These are phyloP conservation scores for Begonia loranthoides DNA, from an alignment of 306 rosid genomes.

Conservation along the genomic window DNA sequence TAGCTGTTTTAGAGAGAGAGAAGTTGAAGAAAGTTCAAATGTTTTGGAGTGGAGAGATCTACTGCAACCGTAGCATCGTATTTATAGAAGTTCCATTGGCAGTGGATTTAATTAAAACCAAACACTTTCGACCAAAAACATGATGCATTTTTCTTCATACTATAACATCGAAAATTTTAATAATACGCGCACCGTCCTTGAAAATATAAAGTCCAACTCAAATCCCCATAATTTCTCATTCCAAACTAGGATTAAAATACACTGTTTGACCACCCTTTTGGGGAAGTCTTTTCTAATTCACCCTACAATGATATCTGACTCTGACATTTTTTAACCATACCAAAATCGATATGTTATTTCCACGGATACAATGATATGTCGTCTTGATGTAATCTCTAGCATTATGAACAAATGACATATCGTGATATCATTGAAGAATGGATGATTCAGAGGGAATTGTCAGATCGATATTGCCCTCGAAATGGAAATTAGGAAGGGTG, in stretches of 20 bases:
- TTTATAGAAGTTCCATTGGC: constrained; percentile 12
- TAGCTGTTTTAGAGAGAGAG: background rate
- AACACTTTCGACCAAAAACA: constrained; percentile 15
- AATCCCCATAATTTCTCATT: constrained; percentile 12
- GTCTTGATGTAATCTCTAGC: background rate
- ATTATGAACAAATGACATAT: background rate
- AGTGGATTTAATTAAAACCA: background rate
- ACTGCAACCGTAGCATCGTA: constrained; percentile 12
- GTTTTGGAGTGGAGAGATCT: constrained; percentile 15
- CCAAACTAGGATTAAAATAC: background rate
- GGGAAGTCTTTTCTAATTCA: no score
- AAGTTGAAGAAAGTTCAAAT: constrained; percentile 1
- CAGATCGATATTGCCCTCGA: background rate
- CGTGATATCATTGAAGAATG: background rate
- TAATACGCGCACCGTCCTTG: constrained; percentile 30
- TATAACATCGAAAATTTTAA: constrained; percentile 9
- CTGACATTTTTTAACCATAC: no score
- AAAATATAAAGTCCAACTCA: no score
- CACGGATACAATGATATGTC: background rate
- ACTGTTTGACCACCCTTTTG: no score
- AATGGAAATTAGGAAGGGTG: background rate
- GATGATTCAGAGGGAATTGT: background rate
- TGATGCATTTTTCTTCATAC: background rate
- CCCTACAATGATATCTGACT: no score
- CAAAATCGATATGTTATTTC: background rate